Evolutionary conservation across 352 stramenopile genomes (phyloP).

Genomic region (Phytopythium chamaehyphon): DNA sequence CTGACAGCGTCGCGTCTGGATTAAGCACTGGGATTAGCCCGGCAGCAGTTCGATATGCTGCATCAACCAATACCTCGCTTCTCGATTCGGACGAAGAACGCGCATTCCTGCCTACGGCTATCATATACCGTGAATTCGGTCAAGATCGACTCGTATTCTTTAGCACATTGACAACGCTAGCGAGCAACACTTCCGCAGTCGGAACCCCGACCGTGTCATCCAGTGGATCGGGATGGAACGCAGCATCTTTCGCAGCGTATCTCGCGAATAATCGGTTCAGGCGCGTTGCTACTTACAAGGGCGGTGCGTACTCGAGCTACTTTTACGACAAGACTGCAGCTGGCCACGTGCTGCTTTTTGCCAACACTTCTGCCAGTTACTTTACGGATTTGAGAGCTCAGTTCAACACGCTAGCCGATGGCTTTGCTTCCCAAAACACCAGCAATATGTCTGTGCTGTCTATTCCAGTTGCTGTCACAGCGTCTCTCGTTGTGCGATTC

Average conservation of each 20-base stretch:
- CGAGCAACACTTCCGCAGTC: neutral
- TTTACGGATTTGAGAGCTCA: conserved; percentile 11
- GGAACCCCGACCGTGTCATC: neutral
- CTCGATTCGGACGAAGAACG: conserved; percentile 10
- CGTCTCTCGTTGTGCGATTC: conserved; percentile 20
- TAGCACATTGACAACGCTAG: neutral
- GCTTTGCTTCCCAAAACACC: conserved; percentile 6
- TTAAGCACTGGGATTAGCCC: conserved; percentile 12
- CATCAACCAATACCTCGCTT: conserved; percentile 17
- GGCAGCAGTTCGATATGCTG: conserved; percentile 15
- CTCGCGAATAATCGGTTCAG: conserved; percentile 30
- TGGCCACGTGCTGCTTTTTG: conserved; percentile 38
- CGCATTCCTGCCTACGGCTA: conserved; percentile 13
- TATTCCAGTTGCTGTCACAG: neutral
- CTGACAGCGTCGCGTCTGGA: conserved; percentile 16
- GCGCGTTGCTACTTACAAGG: conserved; percentile 23
- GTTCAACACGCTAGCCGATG: conserved; percentile 9
- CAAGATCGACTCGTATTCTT: conserved; percentile 11
- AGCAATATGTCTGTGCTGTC: neutral
- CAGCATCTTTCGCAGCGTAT: conserved; percentile 16
- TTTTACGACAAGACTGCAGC: conserved; percentile 21
- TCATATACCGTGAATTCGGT: conserved; percentile 32
- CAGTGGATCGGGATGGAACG: conserved; percentile 16
- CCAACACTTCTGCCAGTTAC: conserved; percentile 12
- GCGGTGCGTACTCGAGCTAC: conserved; percentile 11